phyloP scores from a whole-genome alignment of 2,329 filamentous ascomycete species.

The Sporothrix mexicana region DNA sequence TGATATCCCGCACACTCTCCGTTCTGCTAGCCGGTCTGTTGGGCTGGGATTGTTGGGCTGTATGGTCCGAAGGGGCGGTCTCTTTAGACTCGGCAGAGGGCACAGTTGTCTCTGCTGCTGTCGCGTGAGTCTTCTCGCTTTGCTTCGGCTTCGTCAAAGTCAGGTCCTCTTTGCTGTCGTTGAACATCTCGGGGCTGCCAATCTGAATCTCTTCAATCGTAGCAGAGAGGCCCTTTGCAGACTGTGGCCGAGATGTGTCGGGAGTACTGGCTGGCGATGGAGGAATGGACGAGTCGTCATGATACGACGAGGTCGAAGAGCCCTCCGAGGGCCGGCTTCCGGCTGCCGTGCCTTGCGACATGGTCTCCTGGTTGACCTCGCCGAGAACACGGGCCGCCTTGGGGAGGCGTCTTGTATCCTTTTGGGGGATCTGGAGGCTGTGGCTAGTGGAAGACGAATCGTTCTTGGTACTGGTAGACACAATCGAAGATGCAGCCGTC shows the following conservation, averaged over 20 bases:
- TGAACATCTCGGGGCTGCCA: constrained; percentile 18
- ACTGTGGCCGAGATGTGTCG: constrained; percentile 53
- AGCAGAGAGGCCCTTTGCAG: constrained; percentile 45
- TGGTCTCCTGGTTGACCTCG: constrained; percentile 31
- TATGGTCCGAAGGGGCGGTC: background rate
- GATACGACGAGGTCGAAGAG: constrained; percentile 52
- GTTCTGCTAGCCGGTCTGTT: constrained; percentile 23
- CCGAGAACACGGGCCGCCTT: constrained; percentile 34
- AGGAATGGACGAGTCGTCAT: constrained; percentile 47
- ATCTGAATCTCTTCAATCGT: constrained; percentile 37
- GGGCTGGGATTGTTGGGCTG: background rate
- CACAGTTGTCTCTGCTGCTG: background rate
- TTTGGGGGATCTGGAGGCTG: constrained; percentile 18
- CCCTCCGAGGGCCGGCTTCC: constrained; percentile 36
- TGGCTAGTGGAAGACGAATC: background rate
- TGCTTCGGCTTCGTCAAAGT: background rate
- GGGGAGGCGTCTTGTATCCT: constrained; percentile 23
- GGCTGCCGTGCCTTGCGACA: background rate
- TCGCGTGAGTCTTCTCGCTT: background rate
- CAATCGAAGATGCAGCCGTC: background rate
- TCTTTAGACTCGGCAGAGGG: background rate
- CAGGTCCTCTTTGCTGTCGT: constrained; percentile 18
- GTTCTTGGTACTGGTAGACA: constrained; percentile 7
- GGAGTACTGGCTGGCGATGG: constrained; percentile 50
- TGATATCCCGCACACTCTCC: constrained; percentile 8